Base-by-base conservation (phyloP, 2,329 filamentous ascomycete species). In the Aspergillus glaucus region DNA sequence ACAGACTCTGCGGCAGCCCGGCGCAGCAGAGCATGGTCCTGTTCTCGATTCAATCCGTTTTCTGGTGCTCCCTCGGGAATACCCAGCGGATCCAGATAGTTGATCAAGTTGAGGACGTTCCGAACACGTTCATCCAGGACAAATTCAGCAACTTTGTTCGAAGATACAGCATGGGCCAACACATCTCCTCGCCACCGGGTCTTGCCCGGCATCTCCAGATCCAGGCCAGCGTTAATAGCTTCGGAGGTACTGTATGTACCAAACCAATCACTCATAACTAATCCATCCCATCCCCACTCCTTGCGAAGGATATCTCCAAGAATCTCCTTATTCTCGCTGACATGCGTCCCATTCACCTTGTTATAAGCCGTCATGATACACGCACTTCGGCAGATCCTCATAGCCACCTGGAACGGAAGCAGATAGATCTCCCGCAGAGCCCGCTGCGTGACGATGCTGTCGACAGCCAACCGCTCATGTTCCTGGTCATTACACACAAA, bases 1-100 rank as follows among this genome's bases (percentile, higher is more conserved):
- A 88, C 82, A 3, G 82, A 82, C 61, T 89, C 84, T 4, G 81
- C 79, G 15, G 84, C 85, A 21, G 86, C 75, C 47, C 77, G 75
- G 15, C 87, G 77, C 19, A 88, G 77, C 42, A 89, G 71, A 14
- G 75, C 77, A 4, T 82, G 78, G 34, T 81, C 82, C 62, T 86
- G 78, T 0, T 78, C 75, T 0, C 79, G 85, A 59, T 88, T 73
- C 6, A 75, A 70, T 0, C 71, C 75, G 44, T 67, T 70, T 62
- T 84, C 81, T 0, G 75, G 70, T 0, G 77, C 79, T 17, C 75
- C 69, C 59, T 82, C 79, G 3, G 75, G 70, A 15, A 85, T 75
- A 0, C 76, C 77, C 3, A 78, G 71, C 2, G 74, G 73, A 6
- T 76, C 74, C 21, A 77, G 76, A 55, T 71, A 75, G 65, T 83